These are phyloP conservation scores for Garcia nutans DNA, from an alignment of 345 rosid species.

Conservation along the genomic window DNA sequence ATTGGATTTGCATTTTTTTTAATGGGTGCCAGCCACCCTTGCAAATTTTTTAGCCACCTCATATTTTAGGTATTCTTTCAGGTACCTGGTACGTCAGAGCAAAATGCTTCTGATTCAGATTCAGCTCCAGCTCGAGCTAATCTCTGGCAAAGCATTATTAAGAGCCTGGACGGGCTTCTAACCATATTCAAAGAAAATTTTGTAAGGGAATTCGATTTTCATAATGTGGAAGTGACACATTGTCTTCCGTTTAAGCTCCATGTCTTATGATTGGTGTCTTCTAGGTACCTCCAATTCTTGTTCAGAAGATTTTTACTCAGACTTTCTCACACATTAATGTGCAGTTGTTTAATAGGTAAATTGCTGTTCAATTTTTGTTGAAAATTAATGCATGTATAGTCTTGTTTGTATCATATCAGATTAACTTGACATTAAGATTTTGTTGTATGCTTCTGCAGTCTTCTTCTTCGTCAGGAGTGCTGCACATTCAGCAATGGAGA, in stretches of 20 bases:
- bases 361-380: background rate
- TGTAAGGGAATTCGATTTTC: constrained; percentile 17
- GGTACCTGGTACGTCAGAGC: constrained; percentile 25
- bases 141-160: constrained; percentile 23
- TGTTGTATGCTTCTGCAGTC: constrained; percentile 17
- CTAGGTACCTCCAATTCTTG: constrained; percentile 28
- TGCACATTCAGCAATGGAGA: constrained; percentile 34
- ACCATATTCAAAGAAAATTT: constrained; percentile 23
- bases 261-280: constrained; percentile 3
- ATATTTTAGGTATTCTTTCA: constrained; percentile 1
- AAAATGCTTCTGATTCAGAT: constrained; percentile 19
- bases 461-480: constrained; percentile 31
- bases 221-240: background rate
- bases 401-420: background rate
- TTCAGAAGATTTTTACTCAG: constrained; percentile 24
- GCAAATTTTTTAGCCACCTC: no score
- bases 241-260: background rate
- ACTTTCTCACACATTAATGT: constrained; percentile 25
- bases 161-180: constrained; percentile 21
- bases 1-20: no score
- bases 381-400: background rate
- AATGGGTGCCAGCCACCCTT: no score
- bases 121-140: constrained; percentile 16
- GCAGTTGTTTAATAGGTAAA: constrained; percentile 34
- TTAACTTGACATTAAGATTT: background rate